Percentiles rank a stretch among this genome's conserved stretches.
Evolutionary conservation across 2,329 filamentous ascomycete species (phyloP).

Genomic region (Sporothrix pallida): DNA sequence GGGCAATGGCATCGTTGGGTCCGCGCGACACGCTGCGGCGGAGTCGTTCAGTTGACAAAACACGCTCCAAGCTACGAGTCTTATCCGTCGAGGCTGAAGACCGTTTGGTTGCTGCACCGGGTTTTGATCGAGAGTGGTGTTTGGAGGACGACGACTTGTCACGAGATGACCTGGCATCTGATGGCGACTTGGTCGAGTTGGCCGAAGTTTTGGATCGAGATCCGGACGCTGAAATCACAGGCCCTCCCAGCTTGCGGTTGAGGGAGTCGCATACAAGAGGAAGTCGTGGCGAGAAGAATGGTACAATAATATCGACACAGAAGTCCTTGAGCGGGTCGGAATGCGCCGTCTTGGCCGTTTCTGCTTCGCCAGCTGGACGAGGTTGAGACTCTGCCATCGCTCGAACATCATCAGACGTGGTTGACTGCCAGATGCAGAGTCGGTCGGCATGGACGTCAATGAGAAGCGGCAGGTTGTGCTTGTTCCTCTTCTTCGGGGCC

Average conservation of each 20-base stretch:
- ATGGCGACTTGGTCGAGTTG: slow-evolving; percentile 42
- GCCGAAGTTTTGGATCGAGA: slow-evolving; percentile 55
- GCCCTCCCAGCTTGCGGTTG: slow-evolving; percentile 78
- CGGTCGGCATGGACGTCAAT: slow-evolving; percentile 78
- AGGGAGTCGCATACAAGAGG: slow-evolving; percentile 72
- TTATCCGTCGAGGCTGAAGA: slow-evolving; percentile 53
- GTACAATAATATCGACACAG: slow-evolving; percentile 79
- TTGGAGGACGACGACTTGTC: slow-evolving; percentile 43
- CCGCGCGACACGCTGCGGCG: slow-evolving; percentile 62
- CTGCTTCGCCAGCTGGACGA: slow-evolving; percentile 43
- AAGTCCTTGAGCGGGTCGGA: slow-evolving; percentile 75
- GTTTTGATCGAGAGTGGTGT: slow-evolving; percentile 50
- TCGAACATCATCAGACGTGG: slow-evolving; percentile 64
- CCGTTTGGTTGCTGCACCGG: slow-evolving; percentile 51
- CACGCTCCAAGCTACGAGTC: slow-evolving; percentile 63
- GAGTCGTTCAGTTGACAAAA: slow-evolving; percentile 65
- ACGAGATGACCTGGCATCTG: slow-evolving; percentile 23
- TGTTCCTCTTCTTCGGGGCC: slow-evolving; percentile 61
- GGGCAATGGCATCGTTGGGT: slow-evolving; percentile 63
- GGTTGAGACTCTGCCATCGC: slow-evolving; percentile 57
- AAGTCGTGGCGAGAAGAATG: slow-evolving; percentile 80
- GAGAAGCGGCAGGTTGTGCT: slow-evolving; percentile 68
- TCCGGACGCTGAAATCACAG: slow-evolving; percentile 60
- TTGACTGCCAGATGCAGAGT: slow-evolving; percentile 83
- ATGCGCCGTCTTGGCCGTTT: slow-evolving; percentile 49